phyloP scores from a whole-genome alignment of 768 basidiomycete species.

The Nevesoporus exiguus region DNA sequence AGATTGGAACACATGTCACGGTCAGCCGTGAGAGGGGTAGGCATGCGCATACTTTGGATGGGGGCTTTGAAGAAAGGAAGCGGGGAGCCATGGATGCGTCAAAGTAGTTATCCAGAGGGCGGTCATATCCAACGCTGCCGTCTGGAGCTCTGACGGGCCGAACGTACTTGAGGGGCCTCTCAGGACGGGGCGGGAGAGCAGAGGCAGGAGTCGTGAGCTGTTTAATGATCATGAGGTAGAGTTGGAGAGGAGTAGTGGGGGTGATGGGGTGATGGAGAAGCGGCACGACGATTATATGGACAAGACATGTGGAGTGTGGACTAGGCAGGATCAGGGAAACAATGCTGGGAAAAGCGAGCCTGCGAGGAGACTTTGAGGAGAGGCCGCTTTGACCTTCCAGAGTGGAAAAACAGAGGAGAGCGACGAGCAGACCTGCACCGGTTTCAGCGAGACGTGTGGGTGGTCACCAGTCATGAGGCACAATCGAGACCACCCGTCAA shows the following conservation, averaged over 20 bases:
- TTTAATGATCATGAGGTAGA: slow-evolving; percentile 10
- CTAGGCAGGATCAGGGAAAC: slow-evolving; percentile 13
- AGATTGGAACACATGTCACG: neutral
- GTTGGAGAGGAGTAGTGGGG: slow-evolving; percentile 5
- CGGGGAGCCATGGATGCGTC: slow-evolving; percentile 19
- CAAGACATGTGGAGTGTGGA: slow-evolving; percentile 21
- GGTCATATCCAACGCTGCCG: slow-evolving; percentile 21
- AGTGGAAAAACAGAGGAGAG: neutral
- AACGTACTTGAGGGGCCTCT: slow-evolving; percentile 14
- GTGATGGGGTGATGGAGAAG: neutral
- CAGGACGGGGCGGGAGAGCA: slow-evolving; percentile 11
- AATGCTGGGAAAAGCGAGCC: slow-evolving; percentile 6
- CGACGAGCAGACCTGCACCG: slow-evolving; percentile 5
- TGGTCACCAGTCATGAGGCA: slow-evolving; percentile 13
- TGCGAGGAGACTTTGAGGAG: slow-evolving; percentile 2
- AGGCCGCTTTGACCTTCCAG: slow-evolving; percentile 12
- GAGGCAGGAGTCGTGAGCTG: slow-evolving; percentile 7
- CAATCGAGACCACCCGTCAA: neutral
- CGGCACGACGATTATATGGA: slow-evolving; percentile 15
- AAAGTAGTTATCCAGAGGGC: slow-evolving; percentile 25
- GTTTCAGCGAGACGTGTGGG: slow-evolving; percentile 5
- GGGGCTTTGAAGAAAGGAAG: slow-evolving; percentile 10
- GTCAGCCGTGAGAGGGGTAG: neutral
- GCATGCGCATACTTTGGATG: slow-evolving; percentile 16
- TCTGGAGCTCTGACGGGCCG: slow-evolving; percentile 7